These are phyloP conservation scores for Cyclostephanos tholiformis DNA, from an alignment of 108 stramenopile species.

Conservation along the genomic window DNA sequence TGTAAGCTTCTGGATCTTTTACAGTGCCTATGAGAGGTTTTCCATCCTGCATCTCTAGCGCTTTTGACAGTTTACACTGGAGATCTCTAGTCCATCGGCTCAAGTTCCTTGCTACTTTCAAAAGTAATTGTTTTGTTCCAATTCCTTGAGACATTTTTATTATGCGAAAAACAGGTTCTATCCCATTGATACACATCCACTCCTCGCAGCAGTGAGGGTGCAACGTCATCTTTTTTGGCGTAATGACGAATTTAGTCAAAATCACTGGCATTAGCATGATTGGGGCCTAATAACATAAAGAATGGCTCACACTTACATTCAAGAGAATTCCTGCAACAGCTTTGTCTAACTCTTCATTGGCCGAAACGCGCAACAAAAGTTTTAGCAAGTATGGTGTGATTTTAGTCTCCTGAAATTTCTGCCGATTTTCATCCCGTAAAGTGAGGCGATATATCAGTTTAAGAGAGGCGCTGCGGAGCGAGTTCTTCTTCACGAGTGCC, in stretches of 20 bases:
- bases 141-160: conserved; percentile 15
- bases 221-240: conserved; percentile 22
- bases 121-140: conserved; percentile 16
- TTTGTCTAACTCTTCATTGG: conserved; percentile 2
- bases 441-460: conserved; percentile 32
- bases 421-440: conserved; percentile 22
- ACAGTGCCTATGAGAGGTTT: conserved; percentile 9
- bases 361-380: conserved; percentile 7
- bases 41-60: conserved; percentile 1
- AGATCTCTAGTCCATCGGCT: conserved; percentile 25
- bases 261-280: neutral
- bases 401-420: conserved; percentile 21
- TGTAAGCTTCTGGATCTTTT: conserved; percentile 19
- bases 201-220: conserved; percentile 33
- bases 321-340: conserved; percentile 36
- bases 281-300: neutral
- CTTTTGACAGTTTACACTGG: conserved; percentile 28
- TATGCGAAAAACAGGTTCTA: conserved; percentile 5
- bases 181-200: neutral
- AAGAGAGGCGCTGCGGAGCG: neutral
- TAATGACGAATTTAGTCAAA: neutral
- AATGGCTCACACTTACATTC: conserved; percentile 19
- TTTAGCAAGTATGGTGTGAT: conserved; percentile 22
- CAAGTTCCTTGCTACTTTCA: conserved; percentile 35
- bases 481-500: conserved; percentile 15